Percentiles rank a stretch among this genome's conserved stretches.
phyloP scores from a whole-genome alignment of 2,329 filamentous ascomycete genomes.

The Amesomyces nigricolor region DNA sequence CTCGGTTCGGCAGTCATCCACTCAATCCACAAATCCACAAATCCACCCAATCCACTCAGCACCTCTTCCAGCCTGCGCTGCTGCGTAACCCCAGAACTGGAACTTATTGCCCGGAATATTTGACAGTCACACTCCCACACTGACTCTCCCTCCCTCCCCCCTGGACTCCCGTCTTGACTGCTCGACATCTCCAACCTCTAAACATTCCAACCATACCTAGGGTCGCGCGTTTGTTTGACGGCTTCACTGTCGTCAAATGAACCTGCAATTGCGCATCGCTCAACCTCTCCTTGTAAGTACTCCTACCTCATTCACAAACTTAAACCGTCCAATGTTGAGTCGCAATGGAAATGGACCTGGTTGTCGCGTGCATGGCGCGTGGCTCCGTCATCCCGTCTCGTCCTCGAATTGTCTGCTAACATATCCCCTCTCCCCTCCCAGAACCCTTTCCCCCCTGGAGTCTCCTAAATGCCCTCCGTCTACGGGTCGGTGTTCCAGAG shows the following conservation, averaged over 20 bases:
- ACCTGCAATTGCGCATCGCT: conserved; percentile 71
- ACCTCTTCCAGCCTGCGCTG: not conserved
- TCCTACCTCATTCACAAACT: no score
- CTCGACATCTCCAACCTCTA: conserved; percentile 11
- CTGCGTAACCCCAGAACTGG: not conserved
- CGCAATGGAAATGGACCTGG: no score
- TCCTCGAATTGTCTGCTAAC: not conserved
- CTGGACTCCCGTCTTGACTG: conserved; percentile 2
- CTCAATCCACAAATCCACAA: no score
- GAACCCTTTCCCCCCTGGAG: conserved; percentile 55
- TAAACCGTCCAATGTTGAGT: not conserved
- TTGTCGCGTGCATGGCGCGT: conserved; percentile 7
- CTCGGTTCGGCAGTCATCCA: no score
- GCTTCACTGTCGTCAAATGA: conserved; percentile 88
- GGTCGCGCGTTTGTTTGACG: conserved; percentile 86
- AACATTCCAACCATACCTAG: conserved; percentile 21
- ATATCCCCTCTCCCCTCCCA: conserved; percentile 25
- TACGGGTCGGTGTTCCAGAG: conserved; percentile 64
- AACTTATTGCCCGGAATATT: conserved; percentile 5
- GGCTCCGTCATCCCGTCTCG: not conserved
- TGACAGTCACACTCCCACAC: conserved; percentile 14
- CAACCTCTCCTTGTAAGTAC: conserved; percentile 58
- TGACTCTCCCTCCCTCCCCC: conserved; percentile 4
- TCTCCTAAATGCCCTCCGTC: conserved; percentile 84
- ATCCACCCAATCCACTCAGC: not conserved